Evolutionary conservation across 768 basidiomycete species (phyloP), one percentile per base, ranked within the genome.

Genomic region (Suillus clintonianus): DNA sequence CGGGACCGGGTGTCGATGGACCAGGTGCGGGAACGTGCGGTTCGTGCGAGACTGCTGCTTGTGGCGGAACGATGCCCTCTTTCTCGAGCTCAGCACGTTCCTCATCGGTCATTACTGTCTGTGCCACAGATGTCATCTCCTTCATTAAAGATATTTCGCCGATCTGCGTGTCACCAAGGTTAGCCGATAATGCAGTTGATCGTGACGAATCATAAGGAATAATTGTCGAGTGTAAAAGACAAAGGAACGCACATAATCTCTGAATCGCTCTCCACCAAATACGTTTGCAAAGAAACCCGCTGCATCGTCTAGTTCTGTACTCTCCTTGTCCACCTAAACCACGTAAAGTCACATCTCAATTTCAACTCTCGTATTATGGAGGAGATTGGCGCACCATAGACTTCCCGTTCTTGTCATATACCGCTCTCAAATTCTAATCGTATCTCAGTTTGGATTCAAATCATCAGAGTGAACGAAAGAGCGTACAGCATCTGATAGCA

Each of bases 81-180:
- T 84, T 87, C 77, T 94, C 92, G 66, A 94, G 84, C 67, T 94
- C 95, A 13, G 89, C 89, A 76, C 90, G 90, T 71, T 97, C 97
- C 71, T 98, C 97, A 7, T 96, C 95, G 0, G 90, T 86, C 87
- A 95, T 91, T 81, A 95, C 91, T 6, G 91, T 91, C 39, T 89
- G 85, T 15, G 95, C 91, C 30, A 92, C 87, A 39, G 86, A 85
- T 27, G 92, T 89, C 90, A 95, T 92, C 68, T 93, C 94, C 73
- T 95, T 98, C 87, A 97, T 94, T 43, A 98, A 83, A 7, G 91
- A 90, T 61, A 99, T 96, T 80, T 98, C 97, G 63, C 97, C 97
- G 65, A 99, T 97, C 96, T 97, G 75, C 19, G 48, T n/a, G 34
- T 34, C 6, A 22, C 36, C 51, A 22, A 58, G 27, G 57, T 45